Conservation (phyloP, 768 basidiomycete genomes). For the Podaxis sp. region DNA sequence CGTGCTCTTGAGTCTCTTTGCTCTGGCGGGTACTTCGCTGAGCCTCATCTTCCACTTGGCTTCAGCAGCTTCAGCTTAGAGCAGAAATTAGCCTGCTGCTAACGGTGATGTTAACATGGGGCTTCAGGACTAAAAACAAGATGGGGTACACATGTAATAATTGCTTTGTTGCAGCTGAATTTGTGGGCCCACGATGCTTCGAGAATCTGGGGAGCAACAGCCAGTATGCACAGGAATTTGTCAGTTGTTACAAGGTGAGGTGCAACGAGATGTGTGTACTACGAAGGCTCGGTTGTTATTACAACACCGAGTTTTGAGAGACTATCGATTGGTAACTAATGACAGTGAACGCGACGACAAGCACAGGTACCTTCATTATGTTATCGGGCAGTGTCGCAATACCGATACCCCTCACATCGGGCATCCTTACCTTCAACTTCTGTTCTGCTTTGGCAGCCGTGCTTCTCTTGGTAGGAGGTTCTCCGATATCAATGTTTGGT, state of each 20-base stretch:
- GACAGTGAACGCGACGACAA: constrained; percentile 2
- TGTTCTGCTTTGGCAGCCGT: constrained; percentile 48
- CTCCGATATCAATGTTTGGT: not conserved
- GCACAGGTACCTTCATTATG: constrained; percentile 51
- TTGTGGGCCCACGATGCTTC: constrained; percentile 66
- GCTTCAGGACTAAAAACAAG: not conserved
- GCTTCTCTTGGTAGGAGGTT: constrained; percentile 29
- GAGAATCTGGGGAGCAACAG: constrained; percentile 43
- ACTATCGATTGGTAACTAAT: constrained; percentile 36
- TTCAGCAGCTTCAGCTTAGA: constrained; percentile 65
- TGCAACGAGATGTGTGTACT: constrained; percentile 81
- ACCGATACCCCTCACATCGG: constrained; percentile 50
- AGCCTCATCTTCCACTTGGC: constrained; percentile 67
- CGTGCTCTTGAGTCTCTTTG: constrained; percentile 49
- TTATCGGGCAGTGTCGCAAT: constrained; percentile 56
- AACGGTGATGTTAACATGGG: constrained; percentile 9
- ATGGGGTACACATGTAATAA: constrained; percentile 58
- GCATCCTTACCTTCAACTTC: constrained; percentile 71
- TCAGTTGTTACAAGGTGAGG: constrained; percentile 75
- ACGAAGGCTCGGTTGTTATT: constrained; percentile 55
- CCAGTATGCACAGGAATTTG: constrained; percentile 81
- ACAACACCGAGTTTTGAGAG: constrained; percentile 65
- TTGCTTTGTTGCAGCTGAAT: constrained; percentile 52
- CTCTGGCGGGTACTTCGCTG: constrained; percentile 55
- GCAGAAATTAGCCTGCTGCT: constrained; percentile 65